Conservation (phyloP, 495 filamentous ascomycete species). For the Xylaria acuta region DNA sequence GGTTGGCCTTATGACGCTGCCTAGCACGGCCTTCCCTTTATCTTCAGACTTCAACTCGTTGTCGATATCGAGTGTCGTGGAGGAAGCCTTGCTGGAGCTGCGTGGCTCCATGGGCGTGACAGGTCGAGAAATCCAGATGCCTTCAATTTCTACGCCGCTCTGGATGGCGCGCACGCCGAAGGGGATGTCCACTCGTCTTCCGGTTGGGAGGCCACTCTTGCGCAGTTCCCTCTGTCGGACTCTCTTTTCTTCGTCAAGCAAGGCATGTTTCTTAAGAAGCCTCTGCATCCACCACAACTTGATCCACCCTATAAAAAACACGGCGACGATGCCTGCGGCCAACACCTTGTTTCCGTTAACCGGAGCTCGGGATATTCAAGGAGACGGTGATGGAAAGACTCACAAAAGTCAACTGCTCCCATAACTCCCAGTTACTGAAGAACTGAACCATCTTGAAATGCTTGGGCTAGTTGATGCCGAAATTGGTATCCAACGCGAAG, state of each 20-base stretch:
- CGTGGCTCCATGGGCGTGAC: conserved; percentile 57
- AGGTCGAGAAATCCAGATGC: conserved; percentile 81
- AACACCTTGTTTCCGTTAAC: conserved; percentile 50
- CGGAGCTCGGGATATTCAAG: conserved; percentile 1
- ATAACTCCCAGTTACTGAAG: conserved; percentile 79
- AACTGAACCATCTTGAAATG: conserved; percentile 57
- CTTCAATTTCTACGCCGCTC: conserved; percentile 82
- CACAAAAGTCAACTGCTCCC: conserved; percentile 93
- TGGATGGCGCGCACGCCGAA: conserved; percentile 92
- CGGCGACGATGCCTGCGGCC: conserved; percentile 54
- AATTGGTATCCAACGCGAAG: conserved; percentile 39
- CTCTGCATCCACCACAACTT: conserved; percentile 70
- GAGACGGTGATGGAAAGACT: conserved; percentile 42
- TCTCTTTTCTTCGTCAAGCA: conserved; percentile 69
- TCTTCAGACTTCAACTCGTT: conserved; percentile 32
- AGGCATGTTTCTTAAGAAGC: conserved; percentile 67
- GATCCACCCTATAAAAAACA: conserved; percentile 57
- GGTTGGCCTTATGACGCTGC: conserved; percentile 19
- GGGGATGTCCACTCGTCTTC: conserved; percentile 68
- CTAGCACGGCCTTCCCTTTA: conserved; percentile 31
- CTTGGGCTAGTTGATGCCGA: conserved; percentile 36
- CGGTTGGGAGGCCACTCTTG: conserved; percentile 51
- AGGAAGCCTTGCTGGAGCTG: conserved; percentile 42
- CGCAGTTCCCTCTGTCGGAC: conserved; percentile 61
- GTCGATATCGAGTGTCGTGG: conserved; percentile 40